A percentile compares a stretch with the other conserved stretches of the same genome.
Evolutionary conservation across 1,139 yeast species (phyloP).

Genomic region (Lodderomyces parapsilosis): DNA sequence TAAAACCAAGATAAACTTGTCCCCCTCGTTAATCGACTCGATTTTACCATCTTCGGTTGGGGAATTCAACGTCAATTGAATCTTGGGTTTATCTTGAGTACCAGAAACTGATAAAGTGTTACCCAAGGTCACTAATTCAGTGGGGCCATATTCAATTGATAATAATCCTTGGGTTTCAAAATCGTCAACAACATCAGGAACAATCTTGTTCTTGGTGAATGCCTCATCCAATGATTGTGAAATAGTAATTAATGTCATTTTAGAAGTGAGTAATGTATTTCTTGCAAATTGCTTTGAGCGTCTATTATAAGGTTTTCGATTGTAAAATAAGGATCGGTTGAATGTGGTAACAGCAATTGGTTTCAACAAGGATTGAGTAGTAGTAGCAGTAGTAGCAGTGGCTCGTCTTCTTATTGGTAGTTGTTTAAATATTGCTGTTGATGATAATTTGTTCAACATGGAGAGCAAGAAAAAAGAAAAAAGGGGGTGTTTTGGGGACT

Average conservation of each 20-base stretch:
- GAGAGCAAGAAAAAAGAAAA: slow-evolving; percentile 6
- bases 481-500: slow-evolving; percentile 1
- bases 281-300: neutral
- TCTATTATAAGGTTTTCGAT: neutral
- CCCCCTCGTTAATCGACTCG: slow-evolving; percentile 41
- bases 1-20: slow-evolving; percentile 67
- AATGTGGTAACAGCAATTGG: neutral
- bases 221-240: slow-evolving; percentile 62
- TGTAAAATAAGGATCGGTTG: neutral
- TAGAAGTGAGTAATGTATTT: slow-evolving; percentile 7
- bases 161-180: slow-evolving; percentile 47
- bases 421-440: slow-evolving; percentile 1
- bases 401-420: slow-evolving; percentile 2
- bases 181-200: slow-evolving; percentile 61
- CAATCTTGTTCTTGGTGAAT: slow-evolving; percentile 56
- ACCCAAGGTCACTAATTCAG: slow-evolving; percentile 74
- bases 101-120: slow-evolving; percentile 64
- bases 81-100: slow-evolving; percentile 63
- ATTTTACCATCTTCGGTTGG: slow-evolving; percentile 37
- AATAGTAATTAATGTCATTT: slow-evolving; percentile 49
- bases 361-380: slow-evolving; percentile 3
- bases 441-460: slow-evolving; percentile 11
- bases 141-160: slow-evolving; percentile 48
- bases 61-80: slow-evolving; percentile 65
- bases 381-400: too few species aligned